phyloP scores from a whole-genome alignment of 345 rosid species.

The Adansonia digitata region DNA sequence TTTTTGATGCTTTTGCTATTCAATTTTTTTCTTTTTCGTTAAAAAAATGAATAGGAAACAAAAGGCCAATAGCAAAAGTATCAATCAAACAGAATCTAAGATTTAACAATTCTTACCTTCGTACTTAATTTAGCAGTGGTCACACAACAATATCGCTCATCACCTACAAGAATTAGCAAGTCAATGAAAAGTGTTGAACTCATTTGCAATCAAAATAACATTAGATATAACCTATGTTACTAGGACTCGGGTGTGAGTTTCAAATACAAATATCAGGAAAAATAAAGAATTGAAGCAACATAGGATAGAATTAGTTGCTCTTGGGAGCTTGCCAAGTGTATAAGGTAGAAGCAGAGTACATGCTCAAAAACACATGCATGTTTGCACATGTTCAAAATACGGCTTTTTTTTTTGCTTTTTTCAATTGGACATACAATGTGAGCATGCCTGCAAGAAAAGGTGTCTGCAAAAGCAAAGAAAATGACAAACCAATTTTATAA shows the following conservation, averaged over 20 bases:
- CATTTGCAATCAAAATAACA: background rate
- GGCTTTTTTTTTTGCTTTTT: background rate
- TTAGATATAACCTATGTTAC: background rate
- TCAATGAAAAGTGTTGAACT: background rate
- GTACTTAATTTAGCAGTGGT: constrained; percentile 42
- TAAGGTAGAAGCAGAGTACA: background rate
- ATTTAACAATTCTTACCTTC: constrained; percentile 38
- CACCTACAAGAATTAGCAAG: constrained; percentile 37
- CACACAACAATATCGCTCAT: constrained; percentile 52
- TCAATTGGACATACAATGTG: background rate
- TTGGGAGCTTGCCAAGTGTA: background rate
- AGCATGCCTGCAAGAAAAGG: background rate
- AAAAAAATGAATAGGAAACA: background rate
- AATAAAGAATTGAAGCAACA: too few species aligned
- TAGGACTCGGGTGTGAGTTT: too few species aligned
- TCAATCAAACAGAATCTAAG: background rate
- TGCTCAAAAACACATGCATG: background rate
- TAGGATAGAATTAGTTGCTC: background rate
- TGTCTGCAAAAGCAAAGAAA: background rate
- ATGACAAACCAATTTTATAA: background rate
- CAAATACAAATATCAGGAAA: too few species aligned
- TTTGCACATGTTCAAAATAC: background rate
- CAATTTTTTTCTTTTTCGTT: background rate
- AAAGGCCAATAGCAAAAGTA: background rate
- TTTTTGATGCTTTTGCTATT: background rate